Evolutionary conservation across 148 eudicot species (phyloP).

Genomic region (Beta vulgaris): DNA sequence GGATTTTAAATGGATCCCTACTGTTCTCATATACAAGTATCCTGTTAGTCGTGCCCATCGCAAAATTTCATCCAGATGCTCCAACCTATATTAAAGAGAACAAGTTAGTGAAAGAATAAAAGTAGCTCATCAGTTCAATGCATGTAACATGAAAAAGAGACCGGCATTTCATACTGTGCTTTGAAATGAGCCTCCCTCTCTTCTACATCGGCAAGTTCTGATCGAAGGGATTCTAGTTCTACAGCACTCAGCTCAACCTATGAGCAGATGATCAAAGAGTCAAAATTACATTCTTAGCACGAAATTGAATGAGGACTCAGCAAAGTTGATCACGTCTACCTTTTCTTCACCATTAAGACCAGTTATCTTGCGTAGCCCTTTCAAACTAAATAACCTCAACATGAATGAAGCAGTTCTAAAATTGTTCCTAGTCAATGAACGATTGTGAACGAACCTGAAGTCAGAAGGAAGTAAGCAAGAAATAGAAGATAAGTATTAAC

Average conservation of each 20-base stretch:
- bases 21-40: constrained; percentile 68
- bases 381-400: constrained; percentile 67
- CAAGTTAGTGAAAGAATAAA: background rate
- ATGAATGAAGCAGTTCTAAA: constrained; percentile 60
- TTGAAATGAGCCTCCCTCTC: constrained; percentile 80
- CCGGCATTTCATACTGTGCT: constrained; percentile 64
- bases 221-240: constrained; percentile 78
- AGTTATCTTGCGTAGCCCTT: constrained; percentile 53
- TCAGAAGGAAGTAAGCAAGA: constrained; percentile 26
- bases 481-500: constrained; percentile 27
- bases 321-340: constrained; percentile 31
- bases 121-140: background rate
- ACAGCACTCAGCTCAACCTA: constrained; percentile 73
- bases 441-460: constrained; percentile 41
- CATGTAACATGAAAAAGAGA: background rate
- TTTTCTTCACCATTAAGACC: constrained; percentile 71
- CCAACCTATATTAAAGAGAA: constrained; percentile 49
- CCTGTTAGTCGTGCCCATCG: constrained; percentile 75
- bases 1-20: constrained; percentile 27
- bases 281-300: background rate
- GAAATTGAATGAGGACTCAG: constrained; percentile 4
- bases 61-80: constrained; percentile 73
- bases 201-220: constrained; percentile 72
- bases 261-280: constrained; percentile 7
- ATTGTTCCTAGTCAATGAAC: constrained; percentile 42